phyloP scores from a whole-genome alignment of 2,329 filamentous ascomycete genomes.

The Waltergamsia citrina region DNA sequence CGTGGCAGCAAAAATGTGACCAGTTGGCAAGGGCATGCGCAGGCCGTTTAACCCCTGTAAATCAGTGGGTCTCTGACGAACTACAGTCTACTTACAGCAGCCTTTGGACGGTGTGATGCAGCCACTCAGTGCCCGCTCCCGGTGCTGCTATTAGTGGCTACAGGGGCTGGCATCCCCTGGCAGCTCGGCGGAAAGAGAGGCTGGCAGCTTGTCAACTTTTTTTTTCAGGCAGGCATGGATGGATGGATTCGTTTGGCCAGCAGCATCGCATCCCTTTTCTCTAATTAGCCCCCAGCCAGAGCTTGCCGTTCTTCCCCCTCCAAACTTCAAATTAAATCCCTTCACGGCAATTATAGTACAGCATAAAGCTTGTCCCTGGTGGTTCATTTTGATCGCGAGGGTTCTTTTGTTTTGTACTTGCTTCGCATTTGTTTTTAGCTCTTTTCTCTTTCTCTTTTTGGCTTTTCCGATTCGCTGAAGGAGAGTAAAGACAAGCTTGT shows the following conservation, averaged over 20 bases:
- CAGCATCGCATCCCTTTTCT: neutral
- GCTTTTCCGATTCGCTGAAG: neutral
- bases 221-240: no score
- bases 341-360: no score
- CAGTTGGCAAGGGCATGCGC: neutral
- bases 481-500: neutral
- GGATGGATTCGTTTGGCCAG: no score
- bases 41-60: slow-evolving; percentile 1
- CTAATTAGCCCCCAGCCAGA: neutral
- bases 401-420: neutral
- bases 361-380: neutral
- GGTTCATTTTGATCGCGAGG: neutral
- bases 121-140: no score
- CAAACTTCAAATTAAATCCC: neutral
- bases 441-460: neutral
- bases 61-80: slow-evolving; percentile 2
- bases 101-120: no score
- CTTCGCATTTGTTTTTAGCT: neutral
- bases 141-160: no score
- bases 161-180: neutral
- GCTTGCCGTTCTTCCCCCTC: neutral
- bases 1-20: neutral
- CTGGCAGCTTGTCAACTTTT: no score
- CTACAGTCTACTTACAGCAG: no score
- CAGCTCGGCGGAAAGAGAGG: no score